Percentiles rank a stretch among this genome's conserved stretches.
Evolutionary conservation across 805 yeast species (phyloP).

Genomic region (Candida pini): DNA sequence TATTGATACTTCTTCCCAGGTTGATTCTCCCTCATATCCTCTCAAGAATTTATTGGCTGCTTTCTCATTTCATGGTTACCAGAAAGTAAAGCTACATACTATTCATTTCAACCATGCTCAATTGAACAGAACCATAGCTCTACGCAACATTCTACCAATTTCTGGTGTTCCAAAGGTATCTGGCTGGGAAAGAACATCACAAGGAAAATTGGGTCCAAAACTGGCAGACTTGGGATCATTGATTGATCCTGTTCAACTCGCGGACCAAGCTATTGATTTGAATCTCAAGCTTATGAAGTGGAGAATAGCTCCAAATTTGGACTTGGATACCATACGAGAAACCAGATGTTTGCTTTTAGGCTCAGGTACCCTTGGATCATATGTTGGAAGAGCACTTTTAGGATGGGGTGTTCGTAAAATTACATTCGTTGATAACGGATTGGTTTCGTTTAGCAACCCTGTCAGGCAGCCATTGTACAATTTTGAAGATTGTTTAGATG

Average conservation of each 20-base stretch:
- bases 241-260: slow-evolving; percentile 74
- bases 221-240: slow-evolving; percentile 75
- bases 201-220: slow-evolving; percentile 75
- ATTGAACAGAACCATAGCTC: slow-evolving; percentile 24
- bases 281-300: slow-evolving; percentile 93
- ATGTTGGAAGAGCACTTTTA: slow-evolving; percentile 75
- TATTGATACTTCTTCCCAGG: slow-evolving; percentile 22
- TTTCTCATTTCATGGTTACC: slow-evolving; percentile 28
- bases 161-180: slow-evolving; percentile 38
- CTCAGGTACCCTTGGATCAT: slow-evolving; percentile 93
- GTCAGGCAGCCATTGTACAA: slow-evolving; percentile 87
- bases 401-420: slow-evolving; percentile 94
- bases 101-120: slow-evolving; percentile 28
- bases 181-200: slow-evolving; percentile 88
- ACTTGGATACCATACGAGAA: slow-evolving; percentile 56
- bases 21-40: slow-evolving; percentile 15
- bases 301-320: slow-evolving; percentile 82
- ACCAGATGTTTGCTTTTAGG: slow-evolving; percentile 79
- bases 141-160: slow-evolving; percentile 13
- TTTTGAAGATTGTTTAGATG: slow-evolving; percentile 74
- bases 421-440: slow-evolving; percentile 86
- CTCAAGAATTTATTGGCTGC: slow-evolving; percentile 24
- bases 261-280: slow-evolving; percentile 88
- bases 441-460: slow-evolving; percentile 88
- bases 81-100: slow-evolving; percentile 33